A percentile compares a stretch with the other conserved stretches of the same genome.
phyloP scores from a whole-genome alignment of 345 rosid species.

The Fremontodendron californicum region DNA sequence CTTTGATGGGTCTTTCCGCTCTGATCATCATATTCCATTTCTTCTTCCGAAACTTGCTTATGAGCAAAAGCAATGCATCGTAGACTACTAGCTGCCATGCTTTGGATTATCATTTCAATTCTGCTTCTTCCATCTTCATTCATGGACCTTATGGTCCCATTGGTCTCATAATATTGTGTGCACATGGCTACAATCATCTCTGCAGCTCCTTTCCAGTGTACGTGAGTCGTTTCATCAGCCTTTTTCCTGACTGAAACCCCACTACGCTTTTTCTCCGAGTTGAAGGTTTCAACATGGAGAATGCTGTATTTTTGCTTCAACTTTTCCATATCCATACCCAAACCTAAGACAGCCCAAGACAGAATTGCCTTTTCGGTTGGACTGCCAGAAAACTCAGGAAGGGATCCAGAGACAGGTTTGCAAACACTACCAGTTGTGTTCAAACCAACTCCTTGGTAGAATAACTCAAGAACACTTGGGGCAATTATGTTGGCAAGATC shows the following conservation, averaged over 20 bases:
- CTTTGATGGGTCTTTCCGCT: background rate
- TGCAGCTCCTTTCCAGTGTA: slow-evolving; percentile 73
- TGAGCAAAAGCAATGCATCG: slow-evolving; percentile 67
- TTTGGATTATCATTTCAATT: slow-evolving; percentile 39
- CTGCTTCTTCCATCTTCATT: slow-evolving; percentile 28
- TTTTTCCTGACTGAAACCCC: slow-evolving; percentile 39
- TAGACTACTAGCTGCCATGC: slow-evolving; percentile 57
- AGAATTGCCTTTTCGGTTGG: slow-evolving; percentile 75
- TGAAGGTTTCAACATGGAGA: slow-evolving; percentile 53
- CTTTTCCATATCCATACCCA: slow-evolving; percentile 47
- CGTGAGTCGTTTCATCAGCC: slow-evolving; percentile 35
- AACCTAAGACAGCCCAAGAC: slow-evolving; percentile 50
- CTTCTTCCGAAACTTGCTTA: slow-evolving; percentile 30
- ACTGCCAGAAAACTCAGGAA: slow-evolving; percentile 52
- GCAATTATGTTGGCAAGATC: slow-evolving; percentile 27
- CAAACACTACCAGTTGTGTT: slow-evolving; percentile 50
- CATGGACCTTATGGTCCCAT: slow-evolving; percentile 27
- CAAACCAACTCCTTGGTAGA: slow-evolving; percentile 49
- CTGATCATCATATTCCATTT: background rate
- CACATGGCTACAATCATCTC: slow-evolving; percentile 59
- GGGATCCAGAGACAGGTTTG: slow-evolving; percentile 31
- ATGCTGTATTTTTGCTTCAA: slow-evolving; percentile 32
- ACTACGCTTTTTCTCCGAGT: slow-evolving; percentile 56
- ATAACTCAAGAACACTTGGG: slow-evolving; percentile 27
- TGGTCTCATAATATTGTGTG: slow-evolving; percentile 35